Evolutionary conservation across 2,329 filamentous ascomycete species (phyloP), one percentile per base, ranked within the genome.

Genomic region (Coniochaeta sp.): DNA sequence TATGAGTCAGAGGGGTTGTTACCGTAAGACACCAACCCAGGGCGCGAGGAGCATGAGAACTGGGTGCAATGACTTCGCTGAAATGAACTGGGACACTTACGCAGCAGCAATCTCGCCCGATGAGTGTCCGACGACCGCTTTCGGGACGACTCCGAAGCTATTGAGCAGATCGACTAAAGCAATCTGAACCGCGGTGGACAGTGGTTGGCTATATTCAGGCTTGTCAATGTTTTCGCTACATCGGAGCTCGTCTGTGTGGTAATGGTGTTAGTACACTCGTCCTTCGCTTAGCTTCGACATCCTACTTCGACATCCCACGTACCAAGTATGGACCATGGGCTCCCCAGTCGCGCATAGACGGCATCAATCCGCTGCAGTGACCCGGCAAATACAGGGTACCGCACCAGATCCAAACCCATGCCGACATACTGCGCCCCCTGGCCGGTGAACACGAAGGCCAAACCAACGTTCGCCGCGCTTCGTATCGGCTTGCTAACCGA

Each of bases 21-120:
- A 7, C 6, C 6, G 6, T 6, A 30, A 30, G 27, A 30, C 27
- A 30, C 12, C 12, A 12, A 30, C 27, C 6, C 6, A 12, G 12
- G 20, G n/a, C 18, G 2, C 56, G 58, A 20, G 22, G 20, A 22
- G 14, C 12, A 32, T 14, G 6, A 51, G 32, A 20, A 51, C 22
- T 51, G 52, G 42, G 35, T 65, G 53, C 61, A 66, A 4, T 2
- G 61, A 59, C 3, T 57, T 20, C 6, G 61, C 45, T 0, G 55
- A 50, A 24, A 68, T 50, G 0, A 60, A 60, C 1, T 63, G 62
- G 12, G 58, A 53, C 0, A 66, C 60, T 48, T 65, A 71, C 16
- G 66, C 68, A 2, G 68, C 68, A 0, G 67, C 68, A 31, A 70
- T 68, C 33, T 71, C 33, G 6, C 51, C 51, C 2, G 50, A 50